Conservation (phyloP, 768 basidiomycete genomes). For the Melanogaster broomeanus region DNA sequence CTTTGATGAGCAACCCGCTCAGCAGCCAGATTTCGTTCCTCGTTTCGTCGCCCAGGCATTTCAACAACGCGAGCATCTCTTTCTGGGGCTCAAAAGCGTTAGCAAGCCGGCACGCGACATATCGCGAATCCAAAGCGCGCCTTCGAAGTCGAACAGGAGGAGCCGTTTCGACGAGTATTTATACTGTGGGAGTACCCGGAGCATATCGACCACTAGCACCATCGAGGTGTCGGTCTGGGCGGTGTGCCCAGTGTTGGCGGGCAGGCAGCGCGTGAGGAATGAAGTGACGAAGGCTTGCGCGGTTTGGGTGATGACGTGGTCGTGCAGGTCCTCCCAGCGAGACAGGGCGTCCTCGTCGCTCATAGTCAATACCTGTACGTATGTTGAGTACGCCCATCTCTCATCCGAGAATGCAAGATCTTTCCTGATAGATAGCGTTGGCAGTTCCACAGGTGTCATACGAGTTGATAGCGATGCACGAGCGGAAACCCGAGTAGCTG, state of each 20-base stretch:
- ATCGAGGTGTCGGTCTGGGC: constrained; percentile 26
- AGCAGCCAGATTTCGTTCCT: constrained; percentile 82
- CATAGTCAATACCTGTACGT: constrained; percentile 70
- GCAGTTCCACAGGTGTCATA: constrained; percentile 87
- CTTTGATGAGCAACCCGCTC: constrained; percentile 69
- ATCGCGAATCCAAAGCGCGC: constrained; percentile 71
- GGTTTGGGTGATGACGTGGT: constrained; percentile 83
- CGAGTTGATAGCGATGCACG: constrained; percentile 84
- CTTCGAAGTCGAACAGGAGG: constrained; percentile 77
- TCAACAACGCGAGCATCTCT: constrained; percentile 49
- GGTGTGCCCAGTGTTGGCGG: constrained; percentile 70
- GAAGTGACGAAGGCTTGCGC: constrained; percentile 81
- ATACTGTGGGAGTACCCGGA: constrained; percentile 64
- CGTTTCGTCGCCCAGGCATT: constrained; percentile 58
- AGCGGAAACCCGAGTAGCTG: constrained; percentile 83
- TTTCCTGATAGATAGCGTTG: constrained; percentile 63
- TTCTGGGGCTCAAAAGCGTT: constrained; percentile 42
- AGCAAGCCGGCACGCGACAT: constrained; percentile 46
- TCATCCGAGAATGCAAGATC: neutral
- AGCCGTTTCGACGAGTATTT: constrained; percentile 65
- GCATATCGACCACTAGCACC: constrained; percentile 45
- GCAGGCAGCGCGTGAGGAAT: constrained; percentile 75
- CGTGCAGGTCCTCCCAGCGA: constrained; percentile 86
- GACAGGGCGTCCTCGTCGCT: constrained; percentile 65
- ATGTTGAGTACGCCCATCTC: constrained; percentile 2